Conservation (phyloP, 345 rosid genomes). For the Rubroshorea leprosula region DNA sequence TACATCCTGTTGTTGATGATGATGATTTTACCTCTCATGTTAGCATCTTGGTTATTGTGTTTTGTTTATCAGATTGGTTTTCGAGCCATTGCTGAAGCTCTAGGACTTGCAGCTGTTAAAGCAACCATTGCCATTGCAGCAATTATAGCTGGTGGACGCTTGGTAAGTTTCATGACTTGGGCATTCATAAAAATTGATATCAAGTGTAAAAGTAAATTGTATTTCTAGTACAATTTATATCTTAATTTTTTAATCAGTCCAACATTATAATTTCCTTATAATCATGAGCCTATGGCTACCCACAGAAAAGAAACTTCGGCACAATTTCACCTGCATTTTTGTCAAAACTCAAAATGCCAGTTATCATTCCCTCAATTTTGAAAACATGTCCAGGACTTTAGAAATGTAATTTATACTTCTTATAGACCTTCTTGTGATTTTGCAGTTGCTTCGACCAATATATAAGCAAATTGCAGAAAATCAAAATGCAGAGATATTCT, state of each 20-base stretch:
- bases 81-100: constrained; percentile 98
- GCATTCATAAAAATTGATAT: not conserved
- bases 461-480: constrained; percentile 97
- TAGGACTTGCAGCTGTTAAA: constrained; percentile 94
- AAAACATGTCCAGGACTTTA: constrained; percentile 7
- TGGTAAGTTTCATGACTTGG: constrained; percentile 47
- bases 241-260: constrained; percentile 6
- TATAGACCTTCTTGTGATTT: constrained; percentile 12
- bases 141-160: constrained; percentile 95
- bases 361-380: constrained; percentile 2
- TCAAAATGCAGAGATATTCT: constrained; percentile 96
- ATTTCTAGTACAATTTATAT: constrained; percentile 9
- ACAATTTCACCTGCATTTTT: not conserved
- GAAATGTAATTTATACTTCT: constrained; percentile 9
- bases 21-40: constrained; percentile 7
- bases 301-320: not conserved
- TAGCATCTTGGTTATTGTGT: constrained; percentile 9
- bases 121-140: constrained; percentile 92
- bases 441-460: constrained; percentile 96
- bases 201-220: not conserved
- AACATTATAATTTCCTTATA: not conserved
- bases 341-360: not conserved
- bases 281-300: not conserved
- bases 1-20: constrained; percentile 2
- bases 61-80: constrained; percentile 71